Evolutionary conservation across 2,329 filamentous ascomycete genomes (phyloP), one percentile per base, ranked within the genome.

Genomic region (Lasiodiplodia hormozganensis): DNA sequence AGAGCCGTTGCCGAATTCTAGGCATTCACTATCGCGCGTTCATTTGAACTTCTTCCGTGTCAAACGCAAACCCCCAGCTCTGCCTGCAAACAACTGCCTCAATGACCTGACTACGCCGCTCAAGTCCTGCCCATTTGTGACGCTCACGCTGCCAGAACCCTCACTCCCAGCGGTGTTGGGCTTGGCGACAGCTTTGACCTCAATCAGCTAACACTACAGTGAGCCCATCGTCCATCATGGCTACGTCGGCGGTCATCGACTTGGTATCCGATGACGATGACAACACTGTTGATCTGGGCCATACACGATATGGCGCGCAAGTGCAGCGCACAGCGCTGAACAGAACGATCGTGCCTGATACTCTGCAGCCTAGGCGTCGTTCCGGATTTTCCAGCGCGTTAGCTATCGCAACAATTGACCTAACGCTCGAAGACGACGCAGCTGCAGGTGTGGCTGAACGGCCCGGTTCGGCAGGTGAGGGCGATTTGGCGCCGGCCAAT

Each of bases 381-480:
- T 34, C 7, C 31, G 31, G 31, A 10, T 34, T 34, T 1, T 34
- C 31, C 31, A 34, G 8, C 31, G 31, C 31, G 8, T 10, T 34
- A 34, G 31, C 8, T 34, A 34, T 34, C 31, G 38, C 40, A n/a
- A 52, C 47, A 64, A 64, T 62, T 49, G 58, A 62, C 28, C 25
- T 62, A 8, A 62, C 58, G 16, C 18, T 5, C 18, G 28, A 62
- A 6, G 40, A 34, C 5, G 28, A 47, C 0, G n/a, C 40, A 18
- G 25, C n/a, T n/a, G 10, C 40, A 8, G 40, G 23, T 28, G 40
- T 25, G 40, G 40, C 58, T 49, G 40, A 40, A 36, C 58, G 38
- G 58, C 40, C 40, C 40, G 43, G 36, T 28, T 62, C 58, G 58
- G 58, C 58, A 62, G 28, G 47, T 64, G 31, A 38, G 60, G 23